phyloP scores from a whole-genome alignment of 2,329 filamentous ascomycete species.

The Pseudomassariella vexata region DNA sequence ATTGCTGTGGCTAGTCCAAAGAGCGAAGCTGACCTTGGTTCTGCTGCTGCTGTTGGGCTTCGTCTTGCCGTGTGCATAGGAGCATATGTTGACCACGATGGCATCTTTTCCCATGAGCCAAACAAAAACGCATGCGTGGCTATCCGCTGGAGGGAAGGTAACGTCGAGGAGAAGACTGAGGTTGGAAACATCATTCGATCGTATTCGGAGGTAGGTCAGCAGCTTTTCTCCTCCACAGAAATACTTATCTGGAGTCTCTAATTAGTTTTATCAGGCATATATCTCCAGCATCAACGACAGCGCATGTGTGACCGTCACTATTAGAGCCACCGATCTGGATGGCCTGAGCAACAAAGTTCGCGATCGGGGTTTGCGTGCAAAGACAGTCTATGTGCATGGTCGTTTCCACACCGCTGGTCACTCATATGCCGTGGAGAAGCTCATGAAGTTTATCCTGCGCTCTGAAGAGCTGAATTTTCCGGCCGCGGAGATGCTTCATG shows the following conservation, averaged over 20 bases:
- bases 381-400: slow-evolving; percentile 7
- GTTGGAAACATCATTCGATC: neutral
- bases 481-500: neutral
- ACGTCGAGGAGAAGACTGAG: neutral
- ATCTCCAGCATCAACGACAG: slow-evolving; percentile 5
- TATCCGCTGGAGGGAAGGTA: slow-evolving; percentile 8
- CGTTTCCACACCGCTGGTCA: slow-evolving; percentile 9
- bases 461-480: slow-evolving; percentile 1
- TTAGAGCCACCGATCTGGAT: slow-evolving; percentile 1
- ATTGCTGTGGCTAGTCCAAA: slow-evolving; percentile 9
- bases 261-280: slow-evolving; percentile 4
- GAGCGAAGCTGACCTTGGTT: slow-evolving; percentile 7
- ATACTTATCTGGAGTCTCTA: neutral
- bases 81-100: slow-evolving; percentile 10
- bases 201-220: neutral
- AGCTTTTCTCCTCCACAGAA: no score
- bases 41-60: slow-evolving; percentile 9
- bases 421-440: neutral
- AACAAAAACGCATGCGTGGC: slow-evolving; percentile 5
- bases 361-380: slow-evolving; percentile 3
- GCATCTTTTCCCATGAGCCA: slow-evolving; percentile 1
- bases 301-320: slow-evolving; percentile 8
- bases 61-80: slow-evolving; percentile 10
- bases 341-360: slow-evolving; percentile 1
- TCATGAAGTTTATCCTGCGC: slow-evolving; percentile 1